Conservation (phyloP, 2,329 filamentous ascomycete species). For the Arthroderma sp. region DNA sequence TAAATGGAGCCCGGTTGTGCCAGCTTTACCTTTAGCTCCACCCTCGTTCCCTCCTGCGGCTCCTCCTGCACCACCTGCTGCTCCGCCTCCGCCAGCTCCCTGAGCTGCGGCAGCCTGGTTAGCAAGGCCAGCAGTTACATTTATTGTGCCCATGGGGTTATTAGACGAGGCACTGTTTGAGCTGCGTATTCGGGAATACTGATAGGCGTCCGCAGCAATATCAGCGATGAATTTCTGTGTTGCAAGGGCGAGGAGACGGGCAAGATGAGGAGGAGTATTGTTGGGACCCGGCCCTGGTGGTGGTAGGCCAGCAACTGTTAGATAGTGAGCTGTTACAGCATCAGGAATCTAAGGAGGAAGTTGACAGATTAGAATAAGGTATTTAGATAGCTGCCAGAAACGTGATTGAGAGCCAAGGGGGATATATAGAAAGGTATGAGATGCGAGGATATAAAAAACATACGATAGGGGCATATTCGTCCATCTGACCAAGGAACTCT, state of each 20-base stretch:
- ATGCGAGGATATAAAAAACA: slow-evolving; percentile 21
- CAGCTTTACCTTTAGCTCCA: slow-evolving; percentile 36
- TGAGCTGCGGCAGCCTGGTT: slow-evolving; percentile 36
- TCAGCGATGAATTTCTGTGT: slow-evolving; percentile 98
- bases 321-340: slow-evolving; percentile 94
- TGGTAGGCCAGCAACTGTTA: slow-evolving; percentile 86
- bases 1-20: slow-evolving; percentile 38
- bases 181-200: slow-evolving; percentile 91
- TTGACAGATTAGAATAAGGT: not conserved
- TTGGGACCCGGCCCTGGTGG: slow-evolving; percentile 75
- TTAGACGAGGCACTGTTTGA: slow-evolving; percentile 75
- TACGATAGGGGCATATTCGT: slow-evolving; percentile 95
- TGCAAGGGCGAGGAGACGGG: slow-evolving; percentile 87
- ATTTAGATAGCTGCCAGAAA: not conserved
- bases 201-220: slow-evolving; percentile 92
- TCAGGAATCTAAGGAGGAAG: slow-evolving; percentile 65
- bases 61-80: slow-evolving; percentile 31
- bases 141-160: slow-evolving; percentile 80
- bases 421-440: not conserved
- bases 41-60: slow-evolving; percentile 30
- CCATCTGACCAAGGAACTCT: slow-evolving; percentile 92
- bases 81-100: slow-evolving; percentile 40
- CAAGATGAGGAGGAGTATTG: slow-evolving; percentile 62
- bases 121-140: slow-evolving; percentile 45
- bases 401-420: not conserved